phyloP scores from a whole-genome alignment of 2,329 filamentous ascomycete genomes.

The Diplodia corticola region DNA sequence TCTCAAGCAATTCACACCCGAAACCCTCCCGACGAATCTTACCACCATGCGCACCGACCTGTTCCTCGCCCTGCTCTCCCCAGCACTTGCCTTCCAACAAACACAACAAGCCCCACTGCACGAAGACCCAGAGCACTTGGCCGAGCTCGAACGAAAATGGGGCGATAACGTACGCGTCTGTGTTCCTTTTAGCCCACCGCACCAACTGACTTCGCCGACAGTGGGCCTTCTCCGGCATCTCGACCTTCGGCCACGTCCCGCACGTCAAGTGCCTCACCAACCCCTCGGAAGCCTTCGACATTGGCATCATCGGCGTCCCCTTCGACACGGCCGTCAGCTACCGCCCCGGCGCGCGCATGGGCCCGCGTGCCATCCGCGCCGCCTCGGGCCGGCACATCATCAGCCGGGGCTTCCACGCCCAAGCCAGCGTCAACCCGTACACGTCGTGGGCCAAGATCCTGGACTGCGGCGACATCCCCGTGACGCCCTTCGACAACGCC shows the following conservation, averaged over 20 bases:
- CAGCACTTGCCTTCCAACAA: too few relatives aligned
- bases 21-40: too few relatives aligned
- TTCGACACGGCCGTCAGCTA: constrained; percentile 87
- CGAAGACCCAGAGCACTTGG: too few relatives aligned
- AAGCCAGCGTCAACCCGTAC: constrained; percentile 46
- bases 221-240: constrained; percentile 79
- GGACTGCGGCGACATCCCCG: constrained; percentile 57
- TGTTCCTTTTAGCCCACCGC: not conserved
- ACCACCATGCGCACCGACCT: too few relatives aligned
- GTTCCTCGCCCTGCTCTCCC: too few relatives aligned
- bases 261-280: constrained; percentile 74
- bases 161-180: not conserved
- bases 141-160: not conserved
- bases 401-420: constrained; percentile 85
- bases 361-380: constrained; percentile 80
- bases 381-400: constrained; percentile 67
- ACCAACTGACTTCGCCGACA: constrained; percentile 27
- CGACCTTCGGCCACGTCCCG: constrained; percentile 76
- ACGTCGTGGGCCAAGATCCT: constrained; percentile 53
- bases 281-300: constrained; percentile 71
- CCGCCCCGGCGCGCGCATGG: constrained; percentile 78
- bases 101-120: too few relatives aligned
- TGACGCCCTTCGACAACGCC: constrained; percentile 65
- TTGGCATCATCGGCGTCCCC: constrained; percentile 50
- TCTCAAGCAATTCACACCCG: too few relatives aligned